Evolutionary conservation across 495 filamentous ascomycete species (phyloP), one percentile per base, ranked within the genome.

Genomic region (Penicillium flavigenum): DNA sequence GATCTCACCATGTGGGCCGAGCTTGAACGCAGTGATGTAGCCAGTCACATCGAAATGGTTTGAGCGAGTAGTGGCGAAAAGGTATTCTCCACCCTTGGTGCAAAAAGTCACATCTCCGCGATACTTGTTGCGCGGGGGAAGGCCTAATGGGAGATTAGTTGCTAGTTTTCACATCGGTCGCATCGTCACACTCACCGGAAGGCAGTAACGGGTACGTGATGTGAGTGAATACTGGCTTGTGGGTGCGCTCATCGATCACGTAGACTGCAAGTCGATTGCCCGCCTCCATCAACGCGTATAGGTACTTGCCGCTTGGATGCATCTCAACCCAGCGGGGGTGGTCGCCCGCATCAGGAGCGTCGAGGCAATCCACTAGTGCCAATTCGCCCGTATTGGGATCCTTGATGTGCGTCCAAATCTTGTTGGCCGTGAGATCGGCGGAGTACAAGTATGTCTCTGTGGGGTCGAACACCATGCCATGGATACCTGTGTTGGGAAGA

Each of bases 381-480:
- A 92, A 75, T 58, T 82, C 72, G 39, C 88, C 89, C 4, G 83
- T 80, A 24, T 76, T 62, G 8, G 72, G 72, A 58, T 84, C 76
- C 73, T 92, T 94, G 67, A 81, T 80, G 73, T 94, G 90, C 12
- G 86, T 88, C 90, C 90, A 94, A 49, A 94, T 83, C 76, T 88
- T 91, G 78, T 94, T 92, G 62, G 85, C 88, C 58, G 80, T 82
- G 70, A 94, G 81, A 72, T 94, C 90, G 56, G 90, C 90, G 20
- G 88, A 91, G 77, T 94, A 94, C 36, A 94, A 81, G 72, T 90
- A 92, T 14, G 84, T 88, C 73, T 94, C 90, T 52, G 83, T 86
- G 11, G 87, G 83, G 69, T 94, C 89, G 66, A 94, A 94, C 44
- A 91, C 89, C 88, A 91, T 92, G 73, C 89, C 90, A 72, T 94